Percentiles rank a stretch among this genome's conserved stretches.
phyloP scores from a whole-genome alignment of 2,329 filamentous ascomycete species.

The Clarireedia homoeocarpa region DNA sequence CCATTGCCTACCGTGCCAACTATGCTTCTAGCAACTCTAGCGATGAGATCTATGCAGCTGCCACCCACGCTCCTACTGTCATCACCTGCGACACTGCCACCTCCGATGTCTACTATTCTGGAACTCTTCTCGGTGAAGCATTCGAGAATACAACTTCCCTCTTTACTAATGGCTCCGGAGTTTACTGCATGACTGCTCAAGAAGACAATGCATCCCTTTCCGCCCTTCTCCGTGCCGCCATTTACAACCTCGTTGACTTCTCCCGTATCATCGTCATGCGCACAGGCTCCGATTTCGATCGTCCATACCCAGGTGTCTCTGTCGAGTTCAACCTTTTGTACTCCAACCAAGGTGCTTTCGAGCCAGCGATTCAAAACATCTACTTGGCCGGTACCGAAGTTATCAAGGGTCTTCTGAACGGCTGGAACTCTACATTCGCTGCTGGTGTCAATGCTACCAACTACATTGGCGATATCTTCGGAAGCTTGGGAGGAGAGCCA shows the following conservation, averaged over 20 bases:
- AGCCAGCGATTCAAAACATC: conserved; percentile 56
- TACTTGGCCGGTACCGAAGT: conserved; percentile 59
- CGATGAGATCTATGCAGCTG: conserved; percentile 39
- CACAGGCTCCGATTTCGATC: conserved; percentile 64
- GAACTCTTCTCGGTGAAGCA: conserved; percentile 48
- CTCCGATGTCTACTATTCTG: conserved; percentile 65
- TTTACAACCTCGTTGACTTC: conserved; percentile 52
- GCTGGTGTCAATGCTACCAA: conserved; percentile 41
- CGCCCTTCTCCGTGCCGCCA: conserved; percentile 52
- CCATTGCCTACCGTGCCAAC: conserved; percentile 43
- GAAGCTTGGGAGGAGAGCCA: conserved; percentile 53
- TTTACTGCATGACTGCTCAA: conserved; percentile 65
- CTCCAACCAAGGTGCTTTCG: conserved; percentile 55
- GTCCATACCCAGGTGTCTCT: conserved; percentile 50
- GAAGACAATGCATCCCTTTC: conserved; percentile 66
- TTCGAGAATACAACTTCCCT: conserved; percentile 58
- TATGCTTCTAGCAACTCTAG: conserved; percentile 36
- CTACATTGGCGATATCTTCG: conserved; percentile 64
- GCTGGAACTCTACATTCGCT: conserved; percentile 53
- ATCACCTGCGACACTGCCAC: conserved; percentile 61
- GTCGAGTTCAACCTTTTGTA: conserved; percentile 53
- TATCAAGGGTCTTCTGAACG: conserved; percentile 47
- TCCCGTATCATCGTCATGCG: conserved; percentile 60
- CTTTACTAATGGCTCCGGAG: conserved; percentile 59
- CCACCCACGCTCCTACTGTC: conserved; percentile 43